Percentiles rank a stretch among this genome's conserved stretches.
Evolutionary conservation across 73 alveolate species (phyloP).

Genomic region (Blepharisma japonicum): DNA sequence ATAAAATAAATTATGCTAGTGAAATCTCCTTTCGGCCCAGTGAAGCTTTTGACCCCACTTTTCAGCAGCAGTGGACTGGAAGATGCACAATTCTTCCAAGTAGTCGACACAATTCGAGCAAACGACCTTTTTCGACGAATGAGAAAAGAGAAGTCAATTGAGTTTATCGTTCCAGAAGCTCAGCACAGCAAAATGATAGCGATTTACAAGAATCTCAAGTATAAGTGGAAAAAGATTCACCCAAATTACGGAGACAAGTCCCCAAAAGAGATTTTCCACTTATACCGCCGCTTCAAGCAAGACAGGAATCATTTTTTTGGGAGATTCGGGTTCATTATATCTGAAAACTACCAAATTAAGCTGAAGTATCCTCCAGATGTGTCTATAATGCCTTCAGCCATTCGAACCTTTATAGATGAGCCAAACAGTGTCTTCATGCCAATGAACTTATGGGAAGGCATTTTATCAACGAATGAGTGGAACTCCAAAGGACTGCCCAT

Average conservation of each 20-base stretch:
- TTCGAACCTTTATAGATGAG: background rate
- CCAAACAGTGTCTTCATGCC: conserved; percentile 19
- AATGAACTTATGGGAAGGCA: conserved; percentile 8
- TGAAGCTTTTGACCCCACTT: background rate
- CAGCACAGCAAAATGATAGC: background rate
- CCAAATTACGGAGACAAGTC: background rate
- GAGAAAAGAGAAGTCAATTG: conserved; percentile 11
- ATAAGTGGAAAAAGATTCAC: too few relatives aligned
- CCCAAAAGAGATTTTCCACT: background rate
- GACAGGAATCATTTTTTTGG: background rate
- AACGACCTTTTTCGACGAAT: background rate
- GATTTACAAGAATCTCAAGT: background rate
- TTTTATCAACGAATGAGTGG: conserved; percentile 15
- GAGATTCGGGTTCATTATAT: background rate
- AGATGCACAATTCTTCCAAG: background rate
- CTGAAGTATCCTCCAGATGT: background rate
- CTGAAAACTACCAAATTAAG: background rate
- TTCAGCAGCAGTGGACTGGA: conserved; percentile 1
- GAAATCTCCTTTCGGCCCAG: background rate
- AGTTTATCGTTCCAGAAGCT: background rate
- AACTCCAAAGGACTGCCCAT: background rate
- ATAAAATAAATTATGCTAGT: background rate
- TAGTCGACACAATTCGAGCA: background rate
- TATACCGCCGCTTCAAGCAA: conserved; percentile 5
- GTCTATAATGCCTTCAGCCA: conserved; percentile 17